These are phyloP conservation scores for Phytophthora hibernalis DNA, from an alignment of 352 stramenopile genomes.

Conservation along the genomic window DNA sequence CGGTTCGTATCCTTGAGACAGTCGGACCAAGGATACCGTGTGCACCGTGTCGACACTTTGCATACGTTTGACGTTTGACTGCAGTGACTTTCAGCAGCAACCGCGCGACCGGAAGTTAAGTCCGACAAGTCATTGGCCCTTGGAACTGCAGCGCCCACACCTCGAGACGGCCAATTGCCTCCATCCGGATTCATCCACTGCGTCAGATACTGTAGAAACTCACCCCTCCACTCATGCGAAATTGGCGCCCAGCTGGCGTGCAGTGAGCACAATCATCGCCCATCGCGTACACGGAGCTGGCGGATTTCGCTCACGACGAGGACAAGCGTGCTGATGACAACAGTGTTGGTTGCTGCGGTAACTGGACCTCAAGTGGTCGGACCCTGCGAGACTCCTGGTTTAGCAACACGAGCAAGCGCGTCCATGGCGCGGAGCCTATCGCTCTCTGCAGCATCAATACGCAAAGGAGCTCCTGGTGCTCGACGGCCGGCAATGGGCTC, in stretches of 20 bases:
- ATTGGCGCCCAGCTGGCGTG: constrained; percentile 3
- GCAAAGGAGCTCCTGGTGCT: background rate
- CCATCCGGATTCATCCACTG: background rate
- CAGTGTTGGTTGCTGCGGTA: constrained; percentile 5
- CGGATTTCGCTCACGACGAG: background rate
- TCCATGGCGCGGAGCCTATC: background rate
- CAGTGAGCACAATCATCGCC: constrained; percentile 10
- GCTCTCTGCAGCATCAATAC: background rate
- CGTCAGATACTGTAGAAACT: background rate
- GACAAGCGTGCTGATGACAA: constrained; percentile 2
- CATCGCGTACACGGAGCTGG: background rate
- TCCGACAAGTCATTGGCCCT: constrained; percentile 10
- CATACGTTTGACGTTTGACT: too few relatives aligned
- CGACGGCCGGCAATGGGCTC: background rate
- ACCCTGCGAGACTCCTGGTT: background rate
- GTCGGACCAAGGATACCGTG: background rate
- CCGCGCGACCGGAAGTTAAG: constrained; percentile 6
- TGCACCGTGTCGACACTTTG: background rate
- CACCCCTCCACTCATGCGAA: constrained; percentile 14
- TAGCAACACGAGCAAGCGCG: background rate
- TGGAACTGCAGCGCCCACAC: background rate
- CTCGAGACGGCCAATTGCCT: background rate
- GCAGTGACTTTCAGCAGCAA: background rate
- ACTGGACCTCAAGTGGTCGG: constrained; percentile 6
- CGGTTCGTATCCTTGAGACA: constrained; percentile 10